A percentile compares a stretch with the other conserved stretches of the same genome.
These are phyloP conservation scores for Diospyros kaki DNA, from an alignment of 148 eudicot species.

Conservation along the genomic window DNA sequence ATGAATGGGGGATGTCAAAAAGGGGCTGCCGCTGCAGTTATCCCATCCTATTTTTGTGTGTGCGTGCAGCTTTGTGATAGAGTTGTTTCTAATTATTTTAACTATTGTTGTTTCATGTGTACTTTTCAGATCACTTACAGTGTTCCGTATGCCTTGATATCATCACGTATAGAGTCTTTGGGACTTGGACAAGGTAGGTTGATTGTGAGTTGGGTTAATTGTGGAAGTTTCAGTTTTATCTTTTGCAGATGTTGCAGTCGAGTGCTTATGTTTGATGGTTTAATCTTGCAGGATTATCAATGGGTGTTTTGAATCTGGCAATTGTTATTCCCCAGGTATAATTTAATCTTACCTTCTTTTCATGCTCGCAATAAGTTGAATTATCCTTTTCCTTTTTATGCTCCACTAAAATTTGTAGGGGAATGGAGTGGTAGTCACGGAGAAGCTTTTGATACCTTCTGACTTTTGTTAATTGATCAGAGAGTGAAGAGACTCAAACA, in stretches of 20 bases:
- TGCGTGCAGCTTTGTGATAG: background rate
- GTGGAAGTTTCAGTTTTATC: background rate
- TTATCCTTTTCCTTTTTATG: background rate
- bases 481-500: background rate
- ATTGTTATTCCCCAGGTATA: slow-evolving; percentile 89
- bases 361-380: background rate
- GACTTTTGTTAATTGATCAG: background rate
- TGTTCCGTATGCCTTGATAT: slow-evolving; percentile 89
- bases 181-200: slow-evolving; percentile 92
- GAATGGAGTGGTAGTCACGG: background rate
- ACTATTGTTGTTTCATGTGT: background rate
- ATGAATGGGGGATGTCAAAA: background rate
- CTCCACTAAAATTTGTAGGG: background rate
- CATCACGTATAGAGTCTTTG: slow-evolving; percentile 69
- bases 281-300: slow-evolving; percentile 69
- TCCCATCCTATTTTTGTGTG: background rate
- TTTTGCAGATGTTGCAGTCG: slow-evolving; percentile 3
- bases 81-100: slow-evolving; percentile 4
- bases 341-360: background rate
- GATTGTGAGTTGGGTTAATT: background rate
- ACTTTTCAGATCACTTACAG: slow-evolving; percentile 88
- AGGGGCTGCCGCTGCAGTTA: slow-evolving; percentile 8
- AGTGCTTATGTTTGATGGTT: slow-evolving; percentile 9
- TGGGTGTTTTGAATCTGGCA: slow-evolving; percentile 95
- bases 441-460: background rate